Percentiles rank a stretch among this genome's conserved stretches.
Evolutionary conservation across 192 early-diverging fungal species (phyloP).

Genomic region (Mortierella claussenii): DNA sequence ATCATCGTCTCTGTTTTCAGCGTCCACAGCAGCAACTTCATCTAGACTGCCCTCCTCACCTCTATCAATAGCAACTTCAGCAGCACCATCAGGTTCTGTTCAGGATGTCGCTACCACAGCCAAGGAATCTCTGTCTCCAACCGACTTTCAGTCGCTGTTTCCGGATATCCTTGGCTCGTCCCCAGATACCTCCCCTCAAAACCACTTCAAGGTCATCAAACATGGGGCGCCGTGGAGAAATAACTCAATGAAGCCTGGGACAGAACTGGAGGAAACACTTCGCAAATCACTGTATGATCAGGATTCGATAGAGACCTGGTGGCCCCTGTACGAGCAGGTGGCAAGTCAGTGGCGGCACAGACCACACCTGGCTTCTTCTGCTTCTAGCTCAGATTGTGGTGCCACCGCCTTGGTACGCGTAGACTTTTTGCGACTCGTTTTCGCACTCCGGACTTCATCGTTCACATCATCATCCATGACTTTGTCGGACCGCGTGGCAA

Average conservation of each 20-base stretch:
- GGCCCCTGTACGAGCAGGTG: conserved; percentile 34
- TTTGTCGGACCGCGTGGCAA: not conserved
- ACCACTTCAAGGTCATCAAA: not conserved
- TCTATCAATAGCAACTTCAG: not conserved
- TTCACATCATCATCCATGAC: not conserved
- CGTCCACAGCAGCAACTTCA: not conserved
- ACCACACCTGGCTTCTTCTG: not conserved
- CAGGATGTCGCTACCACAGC: not conserved
- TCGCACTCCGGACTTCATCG: conserved; percentile 18
- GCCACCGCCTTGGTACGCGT: conserved; percentile 9
- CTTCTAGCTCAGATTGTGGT: not conserved
- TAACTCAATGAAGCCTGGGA: conserved; percentile 11
- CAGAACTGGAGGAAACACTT: conserved; percentile 27
- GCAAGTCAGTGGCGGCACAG: conserved; percentile 12
- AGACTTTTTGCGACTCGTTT: conserved; percentile 31
- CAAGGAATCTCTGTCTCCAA: not conserved
- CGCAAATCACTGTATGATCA: conserved; percentile 31
- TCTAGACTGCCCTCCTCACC: too few relatives aligned
- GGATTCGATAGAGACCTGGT: conserved; percentile 30
- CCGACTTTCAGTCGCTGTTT: conserved; percentile 37
- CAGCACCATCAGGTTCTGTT: not conserved
- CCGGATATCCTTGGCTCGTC: conserved; percentile 18
- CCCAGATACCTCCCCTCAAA: not conserved
- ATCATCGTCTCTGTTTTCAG: not conserved
- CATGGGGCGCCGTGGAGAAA: conserved; percentile 19